phyloP scores from a whole-genome alignment of 768 basidiomycete species.

The Psilocybe subaeruginosa region DNA sequence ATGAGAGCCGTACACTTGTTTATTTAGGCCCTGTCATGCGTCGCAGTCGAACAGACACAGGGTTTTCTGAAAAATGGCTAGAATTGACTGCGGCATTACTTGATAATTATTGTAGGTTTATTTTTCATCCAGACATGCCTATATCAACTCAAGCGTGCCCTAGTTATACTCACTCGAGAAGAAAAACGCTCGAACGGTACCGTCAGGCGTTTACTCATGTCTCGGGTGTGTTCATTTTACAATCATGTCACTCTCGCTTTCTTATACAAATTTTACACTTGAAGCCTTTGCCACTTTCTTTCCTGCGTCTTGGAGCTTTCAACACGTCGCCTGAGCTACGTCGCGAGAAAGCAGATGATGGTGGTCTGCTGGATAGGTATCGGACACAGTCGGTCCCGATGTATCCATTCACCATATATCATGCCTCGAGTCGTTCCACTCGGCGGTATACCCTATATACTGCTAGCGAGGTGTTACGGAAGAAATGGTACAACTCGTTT shows the following conservation, averaged over 20 bases:
- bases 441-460: constrained; percentile 79
- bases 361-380: constrained; percentile 56
- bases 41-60: constrained; percentile 62
- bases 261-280: not conserved
- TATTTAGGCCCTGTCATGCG: constrained; percentile 68
- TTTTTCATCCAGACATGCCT: not conserved
- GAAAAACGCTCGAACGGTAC: constrained; percentile 53
- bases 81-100: constrained; percentile 69
- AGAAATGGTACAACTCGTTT: constrained; percentile 65
- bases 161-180: constrained; percentile 69
- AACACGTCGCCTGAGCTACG: constrained; percentile 59
- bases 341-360: constrained; percentile 63
- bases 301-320: constrained; percentile 74
- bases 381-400: constrained; percentile 55
- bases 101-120: constrained; percentile 73
- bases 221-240: constrained; percentile 53
- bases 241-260: not conserved
- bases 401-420: constrained; percentile 81
- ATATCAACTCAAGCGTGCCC: not conserved
- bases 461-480: constrained; percentile 53
- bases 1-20: constrained; percentile 73
- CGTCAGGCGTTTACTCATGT: constrained; percentile 57
- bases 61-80: constrained; percentile 64
- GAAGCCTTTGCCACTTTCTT: constrained; percentile 81
- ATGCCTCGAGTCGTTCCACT: constrained; percentile 55